Evolutionary conservation across 768 basidiomycete genomes (phyloP), one percentile per base, ranked within the genome.

Genomic region (Serendipita indica): DNA sequence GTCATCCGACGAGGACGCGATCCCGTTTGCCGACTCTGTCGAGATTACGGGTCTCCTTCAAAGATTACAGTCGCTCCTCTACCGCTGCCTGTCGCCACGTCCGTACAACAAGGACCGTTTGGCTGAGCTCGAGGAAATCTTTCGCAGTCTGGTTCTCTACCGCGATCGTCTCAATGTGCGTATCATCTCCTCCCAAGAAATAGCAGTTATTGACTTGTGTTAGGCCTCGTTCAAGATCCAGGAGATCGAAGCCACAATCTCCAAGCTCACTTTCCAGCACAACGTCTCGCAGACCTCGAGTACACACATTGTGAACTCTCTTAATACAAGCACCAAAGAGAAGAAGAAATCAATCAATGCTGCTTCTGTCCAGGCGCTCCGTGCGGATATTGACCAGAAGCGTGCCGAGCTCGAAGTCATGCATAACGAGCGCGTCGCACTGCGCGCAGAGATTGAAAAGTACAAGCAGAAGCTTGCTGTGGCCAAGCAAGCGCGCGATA

Each of bases 191-290:
- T 37, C 10, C 35, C 10, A 37, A 10, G 35, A 37, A 37, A 37
- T 37, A 10, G 10, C 18, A 10, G 35, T 37, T 37, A 37, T 37
- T 37, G 12, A 10, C 35, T 37, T 10, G 12, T 37, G 10, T 14
- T 46, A 46, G 43, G 12, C 30, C 5, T 16, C 49, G 7, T 32
- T 54, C 22, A 54, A 27, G 49, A 54, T 54, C 49, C 20, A 32
- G 20, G 49, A 54, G 20, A 16, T 54, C 22, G 49, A 54, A 30
- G 22, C 10, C 10, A 14, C 20, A 28, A 54, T 54, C 49, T 3
- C 20, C n/a, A 16, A 54, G 7, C 30, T 54, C 22, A 54, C 49
- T n/a, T 54, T 54, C 22, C 49, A 54, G 22, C 49, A 54, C 49
- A 54, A 54, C 22, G 49, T 54, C 14, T 22, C 20, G 20, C 49